Conservation (phyloP, 2,329 filamentous ascomycete genomes). For the Colletotrichum echinochloae region DNA sequence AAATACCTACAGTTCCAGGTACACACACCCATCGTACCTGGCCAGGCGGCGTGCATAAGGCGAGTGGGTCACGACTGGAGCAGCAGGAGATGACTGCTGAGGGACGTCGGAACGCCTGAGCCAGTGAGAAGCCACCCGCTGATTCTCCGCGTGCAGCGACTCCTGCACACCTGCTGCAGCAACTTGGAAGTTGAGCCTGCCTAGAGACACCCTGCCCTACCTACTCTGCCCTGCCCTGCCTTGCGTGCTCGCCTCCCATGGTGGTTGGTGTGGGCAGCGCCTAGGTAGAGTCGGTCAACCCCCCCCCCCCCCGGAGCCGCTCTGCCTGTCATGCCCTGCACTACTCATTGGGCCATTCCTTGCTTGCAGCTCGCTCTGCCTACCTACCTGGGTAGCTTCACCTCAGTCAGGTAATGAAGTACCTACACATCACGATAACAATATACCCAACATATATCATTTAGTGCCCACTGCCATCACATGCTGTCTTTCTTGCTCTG, state of each 20-base stretch:
- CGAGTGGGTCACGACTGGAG: slow-evolving; percentile 17
- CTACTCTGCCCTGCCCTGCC: background rate
- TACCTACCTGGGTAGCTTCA: background rate
- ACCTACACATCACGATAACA: background rate
- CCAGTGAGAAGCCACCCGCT: slow-evolving; percentile 23
- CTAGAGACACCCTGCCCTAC: slow-evolving; percentile 10
- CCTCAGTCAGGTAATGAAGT: background rate
- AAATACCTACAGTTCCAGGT: no score
- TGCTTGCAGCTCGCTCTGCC: background rate
- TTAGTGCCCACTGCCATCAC: background rate
- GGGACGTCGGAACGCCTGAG: slow-evolving; percentile 8
- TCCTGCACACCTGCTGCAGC: slow-evolving; percentile 2
- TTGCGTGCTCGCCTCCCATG: slow-evolving; percentile 3
- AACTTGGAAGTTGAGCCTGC: background rate
- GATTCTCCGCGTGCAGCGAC: background rate
- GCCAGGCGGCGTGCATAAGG: background rate
- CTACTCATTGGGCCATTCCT: slow-evolving; percentile 9
- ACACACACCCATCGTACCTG: slow-evolving; percentile 1
- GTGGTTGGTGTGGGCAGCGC: slow-evolving; percentile 8
- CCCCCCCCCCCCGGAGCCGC: no score
- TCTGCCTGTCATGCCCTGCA: slow-evolving; percentile 30
- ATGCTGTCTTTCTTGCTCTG: background rate
- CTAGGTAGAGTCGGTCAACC: slow-evolving; percentile 17
- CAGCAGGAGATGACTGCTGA: slow-evolving; percentile 40
- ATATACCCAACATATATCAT: background rate